Percentiles rank a stretch among this genome's conserved stretches.
These are phyloP conservation scores for Neonectria punicea DNA, from an alignment of 2,329 filamentous ascomycete genomes.

Conservation along the genomic window DNA sequence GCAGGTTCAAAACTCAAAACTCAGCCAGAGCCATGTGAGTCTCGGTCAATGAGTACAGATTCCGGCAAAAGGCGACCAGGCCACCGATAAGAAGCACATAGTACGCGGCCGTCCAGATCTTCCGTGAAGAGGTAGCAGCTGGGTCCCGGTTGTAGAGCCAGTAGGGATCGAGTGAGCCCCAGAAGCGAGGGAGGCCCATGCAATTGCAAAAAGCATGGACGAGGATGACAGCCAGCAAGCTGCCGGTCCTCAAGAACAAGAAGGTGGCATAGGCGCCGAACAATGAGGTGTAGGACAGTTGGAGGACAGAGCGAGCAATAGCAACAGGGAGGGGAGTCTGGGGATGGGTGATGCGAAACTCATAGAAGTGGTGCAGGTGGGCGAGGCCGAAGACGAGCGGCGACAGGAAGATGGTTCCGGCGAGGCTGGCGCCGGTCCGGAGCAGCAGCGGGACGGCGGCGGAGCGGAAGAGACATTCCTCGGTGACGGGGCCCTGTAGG, in stretches of 20 bases:
- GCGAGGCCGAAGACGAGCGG: slow-evolving; percentile 93
- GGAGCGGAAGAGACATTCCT: slow-evolving; percentile 94
- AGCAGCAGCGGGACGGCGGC: slow-evolving; percentile 86
- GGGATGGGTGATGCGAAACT: slow-evolving; percentile 86
- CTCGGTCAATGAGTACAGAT: slow-evolving; percentile 78
- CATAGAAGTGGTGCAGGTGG: slow-evolving; percentile 95
- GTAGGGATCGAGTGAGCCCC: slow-evolving; percentile 76
- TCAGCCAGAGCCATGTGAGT: slow-evolving; percentile 45
- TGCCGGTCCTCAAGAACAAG: slow-evolving; percentile 85
- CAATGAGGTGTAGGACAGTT: slow-evolving; percentile 89
- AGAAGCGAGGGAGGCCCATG: slow-evolving; percentile 88
- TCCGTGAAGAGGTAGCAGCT: slow-evolving; percentile 36
- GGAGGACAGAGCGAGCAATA: slow-evolving; percentile 78
- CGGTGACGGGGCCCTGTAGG: slow-evolving; percentile 81
- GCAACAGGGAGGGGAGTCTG: slow-evolving; percentile 71
- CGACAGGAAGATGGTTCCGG: slow-evolving; percentile 78
- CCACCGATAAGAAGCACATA: slow-evolving; percentile 81
- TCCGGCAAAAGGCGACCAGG: slow-evolving; percentile 74
- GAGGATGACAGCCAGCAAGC: slow-evolving; percentile 76
- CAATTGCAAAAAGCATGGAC: slow-evolving; percentile 93
- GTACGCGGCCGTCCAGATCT: slow-evolving; percentile 79
- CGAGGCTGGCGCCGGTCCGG: slow-evolving; percentile 68
- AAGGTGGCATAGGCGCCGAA: slow-evolving; percentile 97
- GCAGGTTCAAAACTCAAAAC: slow-evolving; percentile 45
- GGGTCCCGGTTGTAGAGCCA: slow-evolving; percentile 46